phyloP scores from a whole-genome alignment of 768 basidiomycete genomes.

The Tubosaeta sp. region DNA sequence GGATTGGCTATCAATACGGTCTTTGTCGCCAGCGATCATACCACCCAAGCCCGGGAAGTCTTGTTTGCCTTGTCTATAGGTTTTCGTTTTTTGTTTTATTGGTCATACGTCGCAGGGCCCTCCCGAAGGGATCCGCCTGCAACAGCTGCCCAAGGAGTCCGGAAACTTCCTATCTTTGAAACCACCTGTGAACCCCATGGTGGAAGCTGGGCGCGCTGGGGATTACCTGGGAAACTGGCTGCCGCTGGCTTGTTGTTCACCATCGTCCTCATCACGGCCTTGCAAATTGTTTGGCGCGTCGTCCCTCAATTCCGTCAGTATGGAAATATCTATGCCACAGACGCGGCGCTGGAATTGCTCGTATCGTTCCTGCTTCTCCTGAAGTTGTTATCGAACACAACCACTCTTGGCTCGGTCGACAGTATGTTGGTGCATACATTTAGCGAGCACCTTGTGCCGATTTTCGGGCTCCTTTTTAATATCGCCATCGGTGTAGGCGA shows the following conservation, averaged over 20 bases:
- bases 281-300: constrained; percentile 66
- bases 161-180: constrained; percentile 9
- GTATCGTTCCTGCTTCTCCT: constrained; percentile 56
- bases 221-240: constrained; percentile 47
- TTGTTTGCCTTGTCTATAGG: constrained; percentile 54
- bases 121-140: constrained; percentile 36
- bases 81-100: constrained; percentile 62
- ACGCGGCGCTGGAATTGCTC: constrained; percentile 55
- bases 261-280: constrained; percentile 43
- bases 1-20: constrained; percentile 27
- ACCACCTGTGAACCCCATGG: constrained; percentile 38
- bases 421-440: constrained; percentile 42
- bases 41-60: constrained; percentile 55
- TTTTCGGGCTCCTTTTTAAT: constrained; percentile 50
- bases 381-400: constrained; percentile 58
- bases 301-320: constrained; percentile 33
- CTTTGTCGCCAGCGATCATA: constrained; percentile 21
- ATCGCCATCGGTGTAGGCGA: constrained; percentile 53
- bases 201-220: constrained; percentile 66
- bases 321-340: constrained; percentile 52
- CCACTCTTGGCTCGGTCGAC: constrained; percentile 35
- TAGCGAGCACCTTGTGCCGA: constrained; percentile 43
- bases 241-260: constrained; percentile 48
- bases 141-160: constrained; percentile 20
- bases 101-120: constrained; percentile 58